A percentile compares a stretch with the other conserved stretches of the same genome.
These are phyloP conservation scores for Jaltomata sinuosa DNA, from an alignment of 257 asterid species.

Conservation along the genomic window DNA sequence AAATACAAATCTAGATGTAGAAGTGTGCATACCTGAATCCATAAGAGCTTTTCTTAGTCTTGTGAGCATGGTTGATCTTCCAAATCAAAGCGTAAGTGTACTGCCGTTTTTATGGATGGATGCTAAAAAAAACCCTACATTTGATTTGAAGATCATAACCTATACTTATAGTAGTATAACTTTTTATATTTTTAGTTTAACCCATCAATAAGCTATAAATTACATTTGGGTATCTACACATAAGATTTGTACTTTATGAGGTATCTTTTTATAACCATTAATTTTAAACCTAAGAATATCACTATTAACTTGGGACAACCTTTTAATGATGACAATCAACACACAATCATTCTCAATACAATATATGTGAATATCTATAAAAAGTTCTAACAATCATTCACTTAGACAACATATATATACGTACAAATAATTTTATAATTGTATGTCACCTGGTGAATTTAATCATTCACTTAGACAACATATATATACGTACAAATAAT, in stretches of 20 bases:
- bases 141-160: neutral
- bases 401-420: too few relatives aligned
- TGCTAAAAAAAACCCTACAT: neutral
- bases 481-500: too few relatives aligned
- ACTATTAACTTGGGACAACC: neutral
- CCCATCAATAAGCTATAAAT: neutral
- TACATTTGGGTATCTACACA: neutral
- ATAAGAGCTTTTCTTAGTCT: neutral
- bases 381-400: too few relatives aligned
- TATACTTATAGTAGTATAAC: neutral
- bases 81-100: neutral
- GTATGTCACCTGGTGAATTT: too few relatives aligned
- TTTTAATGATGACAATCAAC: neutral
- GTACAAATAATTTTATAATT: too few relatives aligned
- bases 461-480: too few relatives aligned
- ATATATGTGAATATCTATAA: neutral
- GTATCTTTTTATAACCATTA: neutral
- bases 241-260: neutral
- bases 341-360: neutral
- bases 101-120: neutral
- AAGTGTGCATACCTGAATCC: neutral
- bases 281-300: neutral
- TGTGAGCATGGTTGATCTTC: neutral
- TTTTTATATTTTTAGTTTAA: neutral
- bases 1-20: neutral